Base-by-base conservation (phyloP, 345 rosid species). In the Pugionium cornutum region DNA sequence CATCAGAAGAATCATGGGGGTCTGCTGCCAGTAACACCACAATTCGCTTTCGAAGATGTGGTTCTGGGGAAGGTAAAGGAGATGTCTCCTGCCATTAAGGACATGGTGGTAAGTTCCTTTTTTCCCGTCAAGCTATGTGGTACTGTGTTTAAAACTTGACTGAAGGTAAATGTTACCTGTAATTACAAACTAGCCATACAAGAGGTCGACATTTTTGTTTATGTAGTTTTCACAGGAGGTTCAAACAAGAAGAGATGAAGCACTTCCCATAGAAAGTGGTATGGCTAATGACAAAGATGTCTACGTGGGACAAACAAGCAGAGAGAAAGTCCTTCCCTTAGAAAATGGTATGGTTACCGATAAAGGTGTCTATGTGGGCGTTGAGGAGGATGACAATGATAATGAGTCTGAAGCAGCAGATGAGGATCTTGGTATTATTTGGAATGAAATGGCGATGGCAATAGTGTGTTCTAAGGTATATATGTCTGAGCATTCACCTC, bases 391-490 rank as follows among this genome's bases (percentile, higher is more conserved):
- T 57, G 86, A 67, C 37, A 78, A 78, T 60, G 69, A 70, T 73
- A 10, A 42, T 64, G 75, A 55, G 53, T 53, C 68, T 9, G 78
- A 74, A 69, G 57, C 40, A 34, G 76, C 58, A 70, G 89, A 89
- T 71, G 91, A 83, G 51, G 95, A 86, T 56, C 78, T 89, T 61
- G 87, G 88, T 61, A 82, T 88, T 82, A 86, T 92, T 58, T 92
- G 97, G 98, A 83, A 74, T 48, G 90, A 84, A 75, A 87, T 89
- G 97, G 76, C 86, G 56, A 69, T 81, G 77, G 83, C 94, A 43
- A 61, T 89, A 66, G 91, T 81, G 69, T 61, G 68, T 73, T 79
- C 92, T 39, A 92, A 87, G 92, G 94, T 89, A 79, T 37, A 74
- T 37, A 63, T 63, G 8, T 62, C 8, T 53, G 34, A 65, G n/a